phyloP scores from a whole-genome alignment of 495 filamentous ascomycete genomes.

The Monascus purpureus region DNA sequence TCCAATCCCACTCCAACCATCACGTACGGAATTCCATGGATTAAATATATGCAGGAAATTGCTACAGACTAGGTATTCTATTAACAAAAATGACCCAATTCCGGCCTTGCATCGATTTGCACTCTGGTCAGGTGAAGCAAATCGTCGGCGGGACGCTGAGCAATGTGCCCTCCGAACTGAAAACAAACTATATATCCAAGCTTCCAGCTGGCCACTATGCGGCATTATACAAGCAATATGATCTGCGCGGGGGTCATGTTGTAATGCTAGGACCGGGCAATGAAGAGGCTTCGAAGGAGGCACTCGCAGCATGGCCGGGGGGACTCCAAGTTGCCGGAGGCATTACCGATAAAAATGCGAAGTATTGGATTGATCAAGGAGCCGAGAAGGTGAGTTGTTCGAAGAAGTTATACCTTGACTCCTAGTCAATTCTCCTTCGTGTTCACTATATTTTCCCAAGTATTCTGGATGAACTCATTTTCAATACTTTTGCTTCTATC shows the following conservation, averaged over 20 bases:
- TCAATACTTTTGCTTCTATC: too few species aligned
- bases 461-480: too few species aligned
- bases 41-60: too few species aligned
- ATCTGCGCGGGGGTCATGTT: slow-evolving; percentile 70
- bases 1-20: slow-evolving; percentile 14
- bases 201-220: slow-evolving; percentile 72
- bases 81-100: slow-evolving; percentile 87
- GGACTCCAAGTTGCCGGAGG: slow-evolving; percentile 83
- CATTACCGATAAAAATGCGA: slow-evolving; percentile 72
- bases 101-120: slow-evolving; percentile 91
- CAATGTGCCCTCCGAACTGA: slow-evolving; percentile 46
- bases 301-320: slow-evolving; percentile 60
- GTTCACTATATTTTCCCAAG: too few species aligned
- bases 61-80: too few species aligned
- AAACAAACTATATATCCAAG: slow-evolving; percentile 82
- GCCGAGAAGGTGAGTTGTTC: slow-evolving; percentile 74
- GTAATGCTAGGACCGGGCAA: slow-evolving; percentile 92
- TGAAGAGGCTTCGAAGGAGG: slow-evolving; percentile 61
- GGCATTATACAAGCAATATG: slow-evolving; percentile 57
- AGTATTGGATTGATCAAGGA: slow-evolving; percentile 71
- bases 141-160: slow-evolving; percentile 91
- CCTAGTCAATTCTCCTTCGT: neutral
- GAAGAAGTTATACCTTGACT: neutral
- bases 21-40: too few species aligned
- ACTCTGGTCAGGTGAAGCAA: slow-evolving; percentile 92